Evolutionary conservation across 352 stramenopile genomes (phyloP), one percentile per base, ranked within the genome.

Genomic region (Phytopythium oedochilum): DNA sequence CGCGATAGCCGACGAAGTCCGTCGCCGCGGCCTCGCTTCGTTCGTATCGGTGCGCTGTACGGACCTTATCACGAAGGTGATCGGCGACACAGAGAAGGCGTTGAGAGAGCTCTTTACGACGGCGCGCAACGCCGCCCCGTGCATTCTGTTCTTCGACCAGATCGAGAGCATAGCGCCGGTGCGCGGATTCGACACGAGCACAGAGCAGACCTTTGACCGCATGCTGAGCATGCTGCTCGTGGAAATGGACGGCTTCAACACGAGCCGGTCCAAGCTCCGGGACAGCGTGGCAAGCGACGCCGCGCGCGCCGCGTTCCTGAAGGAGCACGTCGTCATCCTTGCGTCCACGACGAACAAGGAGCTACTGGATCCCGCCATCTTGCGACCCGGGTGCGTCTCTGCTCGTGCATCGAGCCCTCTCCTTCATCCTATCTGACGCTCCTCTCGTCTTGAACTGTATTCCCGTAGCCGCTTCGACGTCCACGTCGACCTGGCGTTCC

Each of bases 81-180:
- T 97, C 8, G 90, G 90, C 2, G 84, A 95, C 44, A 96, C 88
- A 8, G 90, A 97, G 63, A 89, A 91, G 60, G 71, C 83, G 22
- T 71, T 97, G 23, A 73, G 75, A n/a, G 78, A 92, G 46, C 71
- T 97, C 3, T 97, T 97, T 47, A 68, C 75, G 7, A 94, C 83
- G 4, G 90, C 90, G 6, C 71, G 88, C 46, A 88, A 81, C 61
- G 86, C 88, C 6, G 80, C 90, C 4, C 90, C 90, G 8, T 97
- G 90, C 55, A 75, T 97, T 22, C 55, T 96, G n/a, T 94, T 96
- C 61, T 93, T 97, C 39, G 90, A 97, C 56, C 89, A 97, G 57
- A 96, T 97, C 45, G 89, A 97, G 58, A 90, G 78, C 32, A 83
- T 97, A 46, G 89, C 88, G 1, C 83, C 88, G 1, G 57, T 90